Evolutionary conservation across 2,329 filamentous ascomycete species (phyloP), one percentile per base, ranked within the genome.

Genomic region (Raffaelea arxii): DNA sequence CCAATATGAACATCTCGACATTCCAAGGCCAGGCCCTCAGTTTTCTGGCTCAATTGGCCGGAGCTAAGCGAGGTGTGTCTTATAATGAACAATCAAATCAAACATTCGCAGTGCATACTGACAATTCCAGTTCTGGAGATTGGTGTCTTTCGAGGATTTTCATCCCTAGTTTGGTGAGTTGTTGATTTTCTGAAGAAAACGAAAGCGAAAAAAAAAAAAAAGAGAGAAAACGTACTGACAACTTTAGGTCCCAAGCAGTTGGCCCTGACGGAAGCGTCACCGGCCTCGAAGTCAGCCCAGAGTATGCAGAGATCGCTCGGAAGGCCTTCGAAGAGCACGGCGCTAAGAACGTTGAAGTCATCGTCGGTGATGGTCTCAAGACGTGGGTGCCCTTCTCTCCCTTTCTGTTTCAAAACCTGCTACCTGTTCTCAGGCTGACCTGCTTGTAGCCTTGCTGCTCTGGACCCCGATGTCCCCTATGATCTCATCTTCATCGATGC

Each of bases 401-500:
- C 21, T 11, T 12, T 24, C n/a, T 25, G 6, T 42, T 23, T 25
- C 37, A 4, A n/a, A 23, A 21, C 9, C 21, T 4, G 5, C 39
- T 24, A n/a, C 6, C n/a, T 14, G 39, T n/a, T n/a, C 40, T 40
- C 10, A 40, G 9, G 6, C 16, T 25, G 9, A 18, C 14, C 4
- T 19, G 21, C 27, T 32, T 42, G 12, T 45, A 65, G 64, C 3
- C 58, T 67, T 10, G 54, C 57, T 6, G 47, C 54, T n/a, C 60
- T 64, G 4, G 52, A 65, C 49, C 53, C 59, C 48, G 47, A 57
- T 30, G 58, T 67, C 53, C 69, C 74, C 4, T 77, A 72, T 52
- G 74, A 77, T 56, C 58, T 75, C 39, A 64, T 76, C 55, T 77
- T 77, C 56, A 65, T 76, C 50, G 73, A 76, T 48, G 73, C 73